These are phyloP conservation scores for Hypseocharis bilobata DNA, from an alignment of 441 rosid genomes.

Conservation along the genomic window DNA sequence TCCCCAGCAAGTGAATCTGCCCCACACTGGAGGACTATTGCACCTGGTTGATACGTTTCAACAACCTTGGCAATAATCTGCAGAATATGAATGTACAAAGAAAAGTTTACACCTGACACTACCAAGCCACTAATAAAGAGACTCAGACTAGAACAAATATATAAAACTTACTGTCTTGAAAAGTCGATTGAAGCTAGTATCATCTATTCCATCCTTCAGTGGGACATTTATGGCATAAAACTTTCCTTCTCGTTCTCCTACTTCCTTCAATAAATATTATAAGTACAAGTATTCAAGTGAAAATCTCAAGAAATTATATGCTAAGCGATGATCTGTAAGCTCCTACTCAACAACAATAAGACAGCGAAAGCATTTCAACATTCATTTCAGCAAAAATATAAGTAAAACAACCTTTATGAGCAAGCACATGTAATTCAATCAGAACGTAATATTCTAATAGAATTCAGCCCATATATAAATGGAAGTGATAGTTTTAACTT, in stretches of 20 bases:
- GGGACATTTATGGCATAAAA: constrained; percentile 94
- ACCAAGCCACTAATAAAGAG: constrained; percentile 11
- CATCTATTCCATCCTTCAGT: constrained; percentile 93
- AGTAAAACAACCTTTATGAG: constrained; percentile 1
- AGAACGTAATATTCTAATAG: neutral
- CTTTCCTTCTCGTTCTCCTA: constrained; percentile 94
- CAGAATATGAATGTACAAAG: constrained; percentile 15
- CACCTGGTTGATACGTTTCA: constrained; percentile 83
- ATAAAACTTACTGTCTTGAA: constrained; percentile 75
- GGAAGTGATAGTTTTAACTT: neutral
- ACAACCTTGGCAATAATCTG: constrained; percentile 86
- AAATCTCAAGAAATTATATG: neutral
- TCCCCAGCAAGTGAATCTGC: constrained; percentile 98
- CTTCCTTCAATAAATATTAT: constrained; percentile 54
- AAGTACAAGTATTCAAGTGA: neutral
- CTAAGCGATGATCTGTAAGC: neutral
- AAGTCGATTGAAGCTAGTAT: constrained; percentile 78
- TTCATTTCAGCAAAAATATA: neutral
- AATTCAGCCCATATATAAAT: neutral
- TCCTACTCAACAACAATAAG: neutral
- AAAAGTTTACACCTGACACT: constrained; percentile 10
- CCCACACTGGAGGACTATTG: constrained; percentile 92
- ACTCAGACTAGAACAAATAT: too few relatives aligned
- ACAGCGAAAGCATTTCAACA: neutral
- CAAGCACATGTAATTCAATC: neutral